Percentiles rank a stretch among this genome's conserved stretches.
Conservation (phyloP, 2,329 filamentous ascomycete species). For the Cladophialophora chaetospira region DNA sequence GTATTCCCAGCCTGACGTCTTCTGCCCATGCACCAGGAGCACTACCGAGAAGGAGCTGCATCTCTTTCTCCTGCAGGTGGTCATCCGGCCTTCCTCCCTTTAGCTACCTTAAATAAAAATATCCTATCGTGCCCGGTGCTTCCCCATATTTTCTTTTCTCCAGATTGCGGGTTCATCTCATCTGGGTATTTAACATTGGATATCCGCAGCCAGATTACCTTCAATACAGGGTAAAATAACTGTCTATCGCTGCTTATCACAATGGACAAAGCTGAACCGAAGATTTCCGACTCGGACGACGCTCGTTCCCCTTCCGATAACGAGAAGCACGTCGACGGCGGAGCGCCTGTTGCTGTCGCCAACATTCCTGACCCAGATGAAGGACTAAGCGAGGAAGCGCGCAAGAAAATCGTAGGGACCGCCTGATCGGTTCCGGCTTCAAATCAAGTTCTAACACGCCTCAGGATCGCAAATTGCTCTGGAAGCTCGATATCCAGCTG, state of each 20-base stretch:
- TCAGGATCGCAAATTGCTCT: constrained; percentile 48
- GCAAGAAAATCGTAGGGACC: constrained; percentile 58
- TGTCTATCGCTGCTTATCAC: not conserved
- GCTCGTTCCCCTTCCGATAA: constrained; percentile 12
- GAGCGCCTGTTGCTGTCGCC: constrained; percentile 16
- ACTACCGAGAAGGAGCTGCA: not conserved
- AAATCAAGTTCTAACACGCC: constrained; percentile 3
- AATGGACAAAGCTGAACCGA: constrained; percentile 16
- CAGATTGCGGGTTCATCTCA: not conserved
- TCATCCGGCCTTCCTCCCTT: constrained; percentile 7
- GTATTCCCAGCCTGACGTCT: constrained; percentile 6
- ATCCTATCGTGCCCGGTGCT: not conserved
- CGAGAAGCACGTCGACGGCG: constrained; percentile 25
- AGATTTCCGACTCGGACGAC: constrained; percentile 18
- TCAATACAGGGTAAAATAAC: not conserved
- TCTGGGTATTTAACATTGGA: not conserved
- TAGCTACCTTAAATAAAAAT: constrained; percentile 2
- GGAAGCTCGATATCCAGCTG: constrained; percentile 49
- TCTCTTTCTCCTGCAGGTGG: not conserved
- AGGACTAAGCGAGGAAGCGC: constrained; percentile 65
- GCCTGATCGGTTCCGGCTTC: not conserved
- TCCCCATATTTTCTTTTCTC: not conserved
- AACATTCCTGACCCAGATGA: constrained; percentile 60
- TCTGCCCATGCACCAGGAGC: not conserved
- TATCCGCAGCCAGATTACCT: not conserved